These are phyloP conservation scores for Coniferiporia sulphurascens DNA, from an alignment of 1,284 basidiomycete genomes.

Conservation along the genomic window DNA sequence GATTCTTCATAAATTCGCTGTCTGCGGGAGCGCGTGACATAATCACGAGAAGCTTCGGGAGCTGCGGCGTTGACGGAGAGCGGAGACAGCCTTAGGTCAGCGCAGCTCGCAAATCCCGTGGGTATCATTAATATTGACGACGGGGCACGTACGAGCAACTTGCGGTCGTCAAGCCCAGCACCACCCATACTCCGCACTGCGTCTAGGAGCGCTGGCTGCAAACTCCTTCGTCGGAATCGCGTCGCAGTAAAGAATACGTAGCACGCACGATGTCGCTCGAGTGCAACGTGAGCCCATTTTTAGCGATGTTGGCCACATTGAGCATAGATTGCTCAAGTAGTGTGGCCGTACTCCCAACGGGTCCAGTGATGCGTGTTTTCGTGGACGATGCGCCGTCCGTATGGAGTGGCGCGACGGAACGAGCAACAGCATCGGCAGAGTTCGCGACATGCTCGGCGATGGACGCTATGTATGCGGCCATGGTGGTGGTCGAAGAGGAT, in stretches of 20 bases:
- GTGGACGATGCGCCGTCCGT: slow-evolving; percentile 1
- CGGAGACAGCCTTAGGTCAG: neutral
- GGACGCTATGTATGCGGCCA: slow-evolving; percentile 4
- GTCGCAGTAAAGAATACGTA: neutral
- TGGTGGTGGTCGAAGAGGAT: neutral
- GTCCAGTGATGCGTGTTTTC: slow-evolving; percentile 5
- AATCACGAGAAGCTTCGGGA: slow-evolving; percentile 49
- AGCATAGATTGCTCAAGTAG: slow-evolving; percentile 5
- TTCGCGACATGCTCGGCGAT: slow-evolving; percentile 2
- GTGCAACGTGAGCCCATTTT: slow-evolving; percentile 5
- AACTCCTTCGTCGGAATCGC: neutral
- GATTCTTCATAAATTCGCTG: slow-evolving; percentile 30
- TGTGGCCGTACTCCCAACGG: neutral
- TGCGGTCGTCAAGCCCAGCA: slow-evolving; percentile 51
- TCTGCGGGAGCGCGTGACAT: slow-evolving; percentile 46
- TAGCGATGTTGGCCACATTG: slow-evolving; percentile 2
- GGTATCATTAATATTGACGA: neutral
- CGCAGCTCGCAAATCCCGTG: neutral
- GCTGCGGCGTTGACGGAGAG: slow-evolving; percentile 28
- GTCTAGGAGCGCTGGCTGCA: slow-evolving; percentile 47
- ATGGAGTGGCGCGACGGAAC: slow-evolving; percentile 13
- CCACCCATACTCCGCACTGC: slow-evolving; percentile 39
- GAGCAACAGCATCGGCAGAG: slow-evolving; percentile 12
- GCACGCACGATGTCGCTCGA: slow-evolving; percentile 13
- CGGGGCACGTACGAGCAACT: slow-evolving; percentile 42